phyloP scores from a whole-genome alignment of 768 basidiomycete species.

The Trametes cinnabarina region DNA sequence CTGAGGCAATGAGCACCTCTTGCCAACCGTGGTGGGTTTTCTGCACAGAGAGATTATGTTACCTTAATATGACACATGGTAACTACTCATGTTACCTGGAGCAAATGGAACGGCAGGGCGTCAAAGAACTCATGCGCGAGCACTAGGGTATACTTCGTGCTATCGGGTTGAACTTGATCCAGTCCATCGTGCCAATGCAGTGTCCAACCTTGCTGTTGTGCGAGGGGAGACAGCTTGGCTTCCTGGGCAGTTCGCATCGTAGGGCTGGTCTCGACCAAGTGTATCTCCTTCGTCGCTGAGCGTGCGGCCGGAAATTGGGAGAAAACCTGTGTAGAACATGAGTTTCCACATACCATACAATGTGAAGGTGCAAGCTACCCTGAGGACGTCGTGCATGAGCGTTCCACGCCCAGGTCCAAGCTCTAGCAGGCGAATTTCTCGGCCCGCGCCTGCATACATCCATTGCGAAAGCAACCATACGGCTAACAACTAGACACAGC shows the following conservation, averaged over 20 bases:
- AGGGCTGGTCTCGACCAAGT: conserved; percentile 80
- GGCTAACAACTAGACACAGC: conserved; percentile 64
- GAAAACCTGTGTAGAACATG: conserved; percentile 42
- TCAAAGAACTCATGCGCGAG: conserved; percentile 98
- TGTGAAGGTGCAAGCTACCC: no score
- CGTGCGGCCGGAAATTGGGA: conserved; percentile 43
- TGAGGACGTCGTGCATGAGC: conserved; percentile 82
- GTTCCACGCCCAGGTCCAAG: conserved; percentile 95
- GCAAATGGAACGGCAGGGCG: conserved; percentile 86
- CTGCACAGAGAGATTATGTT: conserved; percentile 35
- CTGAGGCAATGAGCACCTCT: conserved; percentile 70
- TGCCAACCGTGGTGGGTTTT: conserved; percentile 80
- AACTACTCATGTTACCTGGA: no score
- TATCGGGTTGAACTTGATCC: conserved; percentile 55
- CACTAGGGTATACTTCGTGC: conserved; percentile 70
- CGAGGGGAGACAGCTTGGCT: conserved; percentile 40
- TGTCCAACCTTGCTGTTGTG: conserved; percentile 33
- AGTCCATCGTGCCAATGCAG: conserved; percentile 75
- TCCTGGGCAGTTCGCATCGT: conserved; percentile 66
- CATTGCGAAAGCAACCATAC: conserved; percentile 86
- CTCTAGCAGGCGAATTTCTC: conserved; percentile 72
- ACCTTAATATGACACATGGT: no score
- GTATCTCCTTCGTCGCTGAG: conserved; percentile 45
- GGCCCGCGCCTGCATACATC: conserved; percentile 47
- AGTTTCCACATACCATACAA: no score